Base-by-base conservation (phyloP, 129 eudicot species). In the Ambrosia artemisiifolia region DNA sequence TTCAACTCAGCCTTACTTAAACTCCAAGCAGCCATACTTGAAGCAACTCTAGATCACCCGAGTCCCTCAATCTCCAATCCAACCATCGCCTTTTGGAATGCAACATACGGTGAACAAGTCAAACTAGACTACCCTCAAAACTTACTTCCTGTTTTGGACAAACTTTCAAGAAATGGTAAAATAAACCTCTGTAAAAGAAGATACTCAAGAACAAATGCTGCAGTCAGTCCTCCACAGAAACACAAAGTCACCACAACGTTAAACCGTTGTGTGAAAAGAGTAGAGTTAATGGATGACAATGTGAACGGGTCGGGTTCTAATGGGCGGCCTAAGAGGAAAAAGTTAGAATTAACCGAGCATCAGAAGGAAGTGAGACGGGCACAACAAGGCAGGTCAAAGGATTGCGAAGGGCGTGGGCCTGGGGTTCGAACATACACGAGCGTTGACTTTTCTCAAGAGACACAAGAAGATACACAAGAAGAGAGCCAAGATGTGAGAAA, bases 321-420 rank as follows among this genome's bases (percentile, higher is more conserved):
- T 54, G 77, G 74, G 33, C 79, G 74, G 40, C 79, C 76, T 2
- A 88, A 88, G 78, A 84, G 88, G 72, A 88, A 77, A 78, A 76
- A 44, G 56, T 9, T 51, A 34, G 97, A 88, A 48, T 79, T 86
- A 59, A 91, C 97, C 0, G 91, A 91, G 56, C 97, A 73, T 70
- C 97, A 88, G 75, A 91, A 81, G 83, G 97, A 88, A 81, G 96
- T 88, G 80, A 82, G 97, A 75, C 80, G 88, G 63, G 93, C 97
- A 17, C 96, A 88, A 48, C 97, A 88, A 82, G 97, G 97, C 16
- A 79, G 83, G 76, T 48, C 51, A 18, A 75, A 75, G 56, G 97
- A 88, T 79, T 88, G 89, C 73, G 89, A 79, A 80, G 95, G 92
- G 18, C 88, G 86, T 30, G 96, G 97, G 32, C 97, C 96, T 2